Base-by-base conservation (phyloP, 345 rosid species). In the Gossypium australe region DNA sequence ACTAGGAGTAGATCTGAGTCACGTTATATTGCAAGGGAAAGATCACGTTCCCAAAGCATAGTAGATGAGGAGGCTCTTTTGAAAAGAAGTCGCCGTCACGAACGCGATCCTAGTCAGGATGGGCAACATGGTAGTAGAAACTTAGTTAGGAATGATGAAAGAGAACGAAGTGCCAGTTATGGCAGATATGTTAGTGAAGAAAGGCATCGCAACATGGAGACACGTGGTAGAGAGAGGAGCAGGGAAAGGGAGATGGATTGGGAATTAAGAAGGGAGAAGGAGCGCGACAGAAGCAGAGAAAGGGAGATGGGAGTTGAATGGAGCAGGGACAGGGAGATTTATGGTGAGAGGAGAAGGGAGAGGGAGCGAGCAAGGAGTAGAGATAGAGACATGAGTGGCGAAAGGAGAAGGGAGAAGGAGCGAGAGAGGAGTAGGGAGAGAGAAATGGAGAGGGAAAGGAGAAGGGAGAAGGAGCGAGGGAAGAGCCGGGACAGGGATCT, bases 1-100 rank as follows among this genome's bases (percentile, higher is more conserved):
- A 45, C 6, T 72, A 83, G 83, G 82, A 82, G 81, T 62, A 81
- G 88, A 81, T 90, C 91, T 60, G 76, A 79, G 73, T 81, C 90
- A 3, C 78, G 14, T 67, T 89, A 86, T 78, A 59, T 45, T 82
- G 84, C 49, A 44, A 84, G 87, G 83, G 93, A 84, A 64, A 81
- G 87, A 64, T 89, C 97, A 73, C 80, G 68, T 70, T 86, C 94
- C 24, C 78, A 41, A 51, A 82, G 83, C 57, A 52, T 82, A 69
- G 69, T 65, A 47, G 89, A 82, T 67, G 94, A 87, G 47, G 92
- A 86, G 41, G 75, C 76, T 10, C 44, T 66, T 81, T 56, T 70
- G 69, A 83, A 78, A 74, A 79, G 80, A 77, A 81, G 80, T 45
- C 75, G 67, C 24, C 69, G 47, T 71, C 29, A 67, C 25, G 91